Percentiles rank a stretch among this genome's conserved stretches.
These are phyloP conservation scores for Staphylotrichum tortipilum DNA, from an alignment of 495 filamentous ascomycete genomes.

Conservation along the genomic window DNA sequence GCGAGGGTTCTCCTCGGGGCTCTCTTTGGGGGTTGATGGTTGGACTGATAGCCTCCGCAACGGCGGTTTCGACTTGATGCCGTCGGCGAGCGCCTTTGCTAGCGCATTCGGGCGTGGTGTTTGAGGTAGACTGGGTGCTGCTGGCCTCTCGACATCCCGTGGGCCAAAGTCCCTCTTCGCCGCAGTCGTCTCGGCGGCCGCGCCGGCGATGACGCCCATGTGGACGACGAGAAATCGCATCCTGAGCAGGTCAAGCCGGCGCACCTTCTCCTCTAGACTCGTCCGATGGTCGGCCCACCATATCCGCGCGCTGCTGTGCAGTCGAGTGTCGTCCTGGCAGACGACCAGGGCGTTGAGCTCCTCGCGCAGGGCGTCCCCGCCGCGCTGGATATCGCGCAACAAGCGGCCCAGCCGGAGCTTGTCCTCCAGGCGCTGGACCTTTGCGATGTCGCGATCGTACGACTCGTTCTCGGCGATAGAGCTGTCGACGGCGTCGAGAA, in stretches of 20 bases:
- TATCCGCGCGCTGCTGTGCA: slow-evolving; percentile 35
- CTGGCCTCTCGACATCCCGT: slow-evolving; percentile 25
- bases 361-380: slow-evolving; percentile 44
- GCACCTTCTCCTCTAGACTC: slow-evolving; percentile 43
- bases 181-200: slow-evolving; percentile 26
- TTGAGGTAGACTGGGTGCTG: neutral
- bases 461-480: slow-evolving; percentile 43
- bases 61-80: slow-evolving; percentile 33
- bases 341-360: slow-evolving; percentile 40
- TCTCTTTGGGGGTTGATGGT: slow-evolving; percentile 34
- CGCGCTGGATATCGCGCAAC: slow-evolving; percentile 48
- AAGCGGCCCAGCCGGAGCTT: slow-evolving; percentile 42
- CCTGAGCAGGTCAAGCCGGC: slow-evolving; percentile 50
- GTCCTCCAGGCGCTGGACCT: slow-evolving; percentile 43
- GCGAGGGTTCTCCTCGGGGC: slow-evolving; percentile 28
- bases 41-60: slow-evolving; percentile 38
- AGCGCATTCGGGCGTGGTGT: slow-evolving; percentile 15
- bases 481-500: slow-evolving; percentile 43
- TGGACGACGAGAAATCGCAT: slow-evolving; percentile 51
- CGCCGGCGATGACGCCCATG: slow-evolving; percentile 43
- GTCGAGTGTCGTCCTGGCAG: slow-evolving; percentile 33
- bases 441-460: slow-evolving; percentile 45
- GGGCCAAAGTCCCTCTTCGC: slow-evolving; percentile 22
- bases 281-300: slow-evolving; percentile 40
- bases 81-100: slow-evolving; percentile 29